Conservation (phyloP, 208 protist genomes). For the Entamoeba invadens region DNA sequence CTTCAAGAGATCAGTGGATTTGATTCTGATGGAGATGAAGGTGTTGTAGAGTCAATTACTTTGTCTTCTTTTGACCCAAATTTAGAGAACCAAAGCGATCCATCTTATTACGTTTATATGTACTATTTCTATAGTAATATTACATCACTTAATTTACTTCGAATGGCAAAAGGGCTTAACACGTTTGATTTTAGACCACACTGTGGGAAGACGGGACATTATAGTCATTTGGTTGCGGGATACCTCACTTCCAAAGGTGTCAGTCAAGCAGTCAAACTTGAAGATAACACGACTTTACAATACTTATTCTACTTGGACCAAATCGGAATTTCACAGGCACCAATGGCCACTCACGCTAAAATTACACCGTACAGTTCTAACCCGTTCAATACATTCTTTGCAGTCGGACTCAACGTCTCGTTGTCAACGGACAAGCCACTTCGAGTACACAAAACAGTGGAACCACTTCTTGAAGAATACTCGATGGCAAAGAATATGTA, state of each 20-base stretch:
- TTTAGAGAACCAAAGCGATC: conserved; percentile 73
- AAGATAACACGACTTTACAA: conserved; percentile 61
- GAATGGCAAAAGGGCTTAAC: conserved; percentile 56
- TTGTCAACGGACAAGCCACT: conserved; percentile 31
- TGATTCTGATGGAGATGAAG: conserved; percentile 94
- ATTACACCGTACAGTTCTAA: conserved; percentile 86
- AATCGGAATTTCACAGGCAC: conserved; percentile 86
- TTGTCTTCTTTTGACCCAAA: conserved; percentile 40
- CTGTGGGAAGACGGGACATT: conserved; percentile 52
- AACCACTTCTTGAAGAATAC: conserved; percentile 12
- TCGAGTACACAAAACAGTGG: conserved; percentile 56
- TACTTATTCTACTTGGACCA: conserved; percentile 91
- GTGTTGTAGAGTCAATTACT: conserved; percentile 55
- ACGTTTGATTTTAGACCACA: conserved; percentile 89
- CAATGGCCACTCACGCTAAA: conserved; percentile 89
- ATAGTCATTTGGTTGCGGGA: conserved; percentile 64
- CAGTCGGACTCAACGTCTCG: not conserved
- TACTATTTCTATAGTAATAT: conserved; percentile 96
- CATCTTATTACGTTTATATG: conserved; percentile 91
- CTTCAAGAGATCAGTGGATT: conserved; percentile 80
- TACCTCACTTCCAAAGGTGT: conserved; percentile 61
- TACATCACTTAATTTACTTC: conserved; percentile 78
- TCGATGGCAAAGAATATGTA: conserved; percentile 3
- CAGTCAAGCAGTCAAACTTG: conserved; percentile 56
- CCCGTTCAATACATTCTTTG: conserved; percentile 61